phyloP scores from a whole-genome alignment of 345 rosid species.

The Boechera stricta region DNA sequence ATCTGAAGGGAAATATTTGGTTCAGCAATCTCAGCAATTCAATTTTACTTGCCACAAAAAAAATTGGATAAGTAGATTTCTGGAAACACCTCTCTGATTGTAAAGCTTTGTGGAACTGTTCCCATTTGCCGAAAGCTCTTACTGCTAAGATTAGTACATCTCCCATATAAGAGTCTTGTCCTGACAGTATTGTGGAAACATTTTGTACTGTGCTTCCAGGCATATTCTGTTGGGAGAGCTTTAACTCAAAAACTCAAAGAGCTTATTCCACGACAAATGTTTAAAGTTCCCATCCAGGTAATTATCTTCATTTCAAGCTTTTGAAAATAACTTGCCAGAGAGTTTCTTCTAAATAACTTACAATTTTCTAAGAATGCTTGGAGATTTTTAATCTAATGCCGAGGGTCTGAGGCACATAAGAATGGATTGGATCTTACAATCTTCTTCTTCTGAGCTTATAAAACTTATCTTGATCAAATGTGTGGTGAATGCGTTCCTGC shows the following conservation, averaged over 20 bases:
- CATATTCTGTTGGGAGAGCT: conserved; percentile 93
- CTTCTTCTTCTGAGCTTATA: conserved; percentile 14
- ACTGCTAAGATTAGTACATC: conserved; percentile 1
- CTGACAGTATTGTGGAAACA: conserved; percentile 27
- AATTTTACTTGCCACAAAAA: not conserved
- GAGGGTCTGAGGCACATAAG: not conserved
- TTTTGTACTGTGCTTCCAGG: conserved; percentile 58
- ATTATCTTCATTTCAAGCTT: conserved; percentile 14
- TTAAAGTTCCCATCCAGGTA: conserved; percentile 98
- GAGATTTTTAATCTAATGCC: not conserved
- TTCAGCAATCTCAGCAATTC: not conserved
- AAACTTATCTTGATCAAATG: not conserved
- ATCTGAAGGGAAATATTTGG: not conserved
- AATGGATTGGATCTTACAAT: not conserved
- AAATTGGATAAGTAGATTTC: conserved; percentile 1
- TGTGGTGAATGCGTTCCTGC: not conserved
- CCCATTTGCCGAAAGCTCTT: not conserved
- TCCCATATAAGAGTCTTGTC: not conserved
- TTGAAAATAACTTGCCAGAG: not conserved
- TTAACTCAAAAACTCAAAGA: conserved; percentile 94
- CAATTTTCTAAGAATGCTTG: not conserved
- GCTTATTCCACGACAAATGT: conserved; percentile 98
- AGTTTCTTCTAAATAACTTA: not conserved
- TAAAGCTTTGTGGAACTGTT: conserved; percentile 23
- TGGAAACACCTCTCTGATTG: conserved; percentile 12